Percentiles rank a stretch among this genome's conserved stretches.
Evolutionary conservation across 139 green algal species (phyloP).

Genomic region (Limnomonas spitsbergensis): DNA sequence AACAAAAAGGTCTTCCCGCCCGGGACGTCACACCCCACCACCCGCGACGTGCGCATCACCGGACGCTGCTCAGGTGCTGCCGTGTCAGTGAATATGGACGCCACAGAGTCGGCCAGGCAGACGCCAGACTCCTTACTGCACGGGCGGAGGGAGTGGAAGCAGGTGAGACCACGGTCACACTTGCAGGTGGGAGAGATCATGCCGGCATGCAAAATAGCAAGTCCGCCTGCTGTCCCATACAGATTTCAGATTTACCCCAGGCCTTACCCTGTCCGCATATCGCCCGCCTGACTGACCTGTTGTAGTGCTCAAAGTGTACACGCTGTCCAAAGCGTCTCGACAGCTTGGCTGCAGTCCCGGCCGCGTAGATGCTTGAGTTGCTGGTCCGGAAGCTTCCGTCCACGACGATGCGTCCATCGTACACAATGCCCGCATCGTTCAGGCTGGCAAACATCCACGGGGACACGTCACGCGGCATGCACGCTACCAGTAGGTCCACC

Average conservation of each 20-base stretch:
- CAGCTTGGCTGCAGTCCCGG: conserved; percentile 56
- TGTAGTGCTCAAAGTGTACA: conserved; percentile 52
- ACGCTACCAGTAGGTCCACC: conserved; percentile 57
- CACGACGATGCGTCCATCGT: conserved; percentile 68
- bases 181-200: too few relatives aligned
- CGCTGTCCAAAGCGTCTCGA: conserved; percentile 40
- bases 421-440: conserved; percentile 55
- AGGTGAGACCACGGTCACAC: too few relatives aligned
- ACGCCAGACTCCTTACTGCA: not conserved
- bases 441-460: conserved; percentile 46
- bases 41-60: conserved; percentile 8
- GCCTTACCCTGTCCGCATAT: not conserved
- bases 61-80: not conserved
- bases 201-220: too few relatives aligned
- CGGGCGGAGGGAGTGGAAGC: too few relatives aligned
- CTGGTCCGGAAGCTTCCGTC: conserved; percentile 58
- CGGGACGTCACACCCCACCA: conserved; percentile 45
- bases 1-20: conserved; percentile 44
- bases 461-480: conserved; percentile 27
- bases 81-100: not conserved
- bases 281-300: conserved; percentile 37
- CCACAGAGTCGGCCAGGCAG: not conserved
- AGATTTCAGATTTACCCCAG: too few relatives aligned
- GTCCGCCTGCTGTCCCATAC: too few relatives aligned
- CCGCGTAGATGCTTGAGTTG: conserved; percentile 56